Conservation (phyloP, 2,329 filamentous ascomycete species). For the Ceratocystiopsis sp. region DNA sequence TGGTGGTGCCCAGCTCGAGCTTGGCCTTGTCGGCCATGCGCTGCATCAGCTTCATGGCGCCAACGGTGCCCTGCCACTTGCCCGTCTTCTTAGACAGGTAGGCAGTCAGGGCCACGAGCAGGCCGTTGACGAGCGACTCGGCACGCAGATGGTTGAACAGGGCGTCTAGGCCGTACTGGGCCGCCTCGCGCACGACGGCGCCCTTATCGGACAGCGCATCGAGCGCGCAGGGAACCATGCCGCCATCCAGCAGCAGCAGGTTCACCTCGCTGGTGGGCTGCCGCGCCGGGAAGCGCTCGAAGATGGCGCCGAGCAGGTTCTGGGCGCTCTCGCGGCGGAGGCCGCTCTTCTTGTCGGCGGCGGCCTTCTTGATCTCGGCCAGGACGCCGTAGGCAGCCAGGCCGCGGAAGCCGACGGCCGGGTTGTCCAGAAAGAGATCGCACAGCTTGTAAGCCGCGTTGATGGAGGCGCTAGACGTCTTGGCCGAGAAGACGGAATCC, state of each 20-base stretch:
- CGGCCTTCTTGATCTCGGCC: conserved; percentile 50
- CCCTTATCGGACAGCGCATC: conserved; percentile 86
- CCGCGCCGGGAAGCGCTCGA: conserved; percentile 70
- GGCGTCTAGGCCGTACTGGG: conserved; percentile 84
- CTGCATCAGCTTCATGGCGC: conserved; percentile 68
- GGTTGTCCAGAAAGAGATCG: conserved; percentile 35
- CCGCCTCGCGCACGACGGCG: conserved; percentile 71
- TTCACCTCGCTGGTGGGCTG: conserved; percentile 66
- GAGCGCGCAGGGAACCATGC: conserved; percentile 53
- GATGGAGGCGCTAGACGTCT: conserved; percentile 52
- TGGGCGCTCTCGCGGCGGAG: conserved; percentile 77
- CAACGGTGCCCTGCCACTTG: conserved; percentile 95
- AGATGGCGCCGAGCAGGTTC: conserved; percentile 83
- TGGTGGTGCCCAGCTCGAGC: conserved; percentile 58
- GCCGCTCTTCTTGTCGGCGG: conserved; percentile 84
- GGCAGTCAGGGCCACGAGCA: conserved; percentile 56
- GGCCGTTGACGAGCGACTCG: conserved; percentile 67
- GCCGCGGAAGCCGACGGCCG: conserved; percentile 31
- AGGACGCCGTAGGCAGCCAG: conserved; percentile 36
- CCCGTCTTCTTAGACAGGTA: conserved; percentile 74
- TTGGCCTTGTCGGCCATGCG: conserved; percentile 92
- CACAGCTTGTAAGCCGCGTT: conserved; percentile 45
- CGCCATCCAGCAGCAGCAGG: conserved; percentile 67
- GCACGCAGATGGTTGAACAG: conserved; percentile 64
- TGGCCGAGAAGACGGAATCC: conserved; percentile 49